Base-by-base conservation (phyloP, 352 stramenopile genomes). In the Thalassiosira livingstoniorum region DNA sequence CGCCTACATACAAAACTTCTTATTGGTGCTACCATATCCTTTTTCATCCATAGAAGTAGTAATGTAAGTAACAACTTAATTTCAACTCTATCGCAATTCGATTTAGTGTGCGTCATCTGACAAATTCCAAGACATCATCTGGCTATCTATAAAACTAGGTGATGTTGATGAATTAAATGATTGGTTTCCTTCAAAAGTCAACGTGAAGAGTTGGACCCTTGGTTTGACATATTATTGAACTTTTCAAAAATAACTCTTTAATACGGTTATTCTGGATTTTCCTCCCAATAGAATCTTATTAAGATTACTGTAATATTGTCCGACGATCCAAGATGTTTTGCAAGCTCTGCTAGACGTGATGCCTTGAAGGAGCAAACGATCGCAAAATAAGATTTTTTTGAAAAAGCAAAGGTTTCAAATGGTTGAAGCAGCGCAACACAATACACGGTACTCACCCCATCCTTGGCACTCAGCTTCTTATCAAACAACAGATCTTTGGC, bases 301-400 rank as follows among this genome's bases (percentile, higher is more conserved):
- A 94, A 79, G 73, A 94, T 89, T 1, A 94, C 88, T 34, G 90
- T 94, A 54, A 93, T 86, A 71, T 94, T 94, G 60, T 94, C 90
- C 27, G 84, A 93, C 13, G 88, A 93, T 37, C 88, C 88, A 35
- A 94, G 71, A 67, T 92, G 84, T 62, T 91, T 88, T 13, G 88
- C 90, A n/a, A 94, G 81, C 72, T 94, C 84, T n/a, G 88, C 86
- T 23, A 94, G 72, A 42, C 88, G 82, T 39, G 81, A 79, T 53
- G 89, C 87, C 64, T 73, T 65, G 32, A 51, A 32, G n/a, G 13
- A 43, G 37, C 7, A 62, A 18, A 25, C 60, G 13, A 75, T 25
- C 0, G 53, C 65, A 35, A 13, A 47, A 10, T 18, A 13, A 58
- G 4, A 7, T 47, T 3, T 21, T 27, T 60, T 43, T 51, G 4